Evolutionary conservation across 129 eudicot genomes (phyloP).

Genomic region (Rutidosis leptorrhynchoides): DNA sequence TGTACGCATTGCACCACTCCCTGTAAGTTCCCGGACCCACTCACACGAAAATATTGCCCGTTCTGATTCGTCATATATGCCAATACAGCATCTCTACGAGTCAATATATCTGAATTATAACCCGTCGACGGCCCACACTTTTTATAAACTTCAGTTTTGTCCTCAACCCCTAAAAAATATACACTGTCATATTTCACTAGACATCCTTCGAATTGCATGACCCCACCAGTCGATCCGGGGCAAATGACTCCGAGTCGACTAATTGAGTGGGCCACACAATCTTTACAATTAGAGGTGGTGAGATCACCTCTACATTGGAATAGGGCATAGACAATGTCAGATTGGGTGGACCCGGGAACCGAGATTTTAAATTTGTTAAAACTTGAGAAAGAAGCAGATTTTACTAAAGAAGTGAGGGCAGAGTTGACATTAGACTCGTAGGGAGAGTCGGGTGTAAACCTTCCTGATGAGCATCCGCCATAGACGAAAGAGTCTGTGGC

Average conservation of each 20-base stretch:
- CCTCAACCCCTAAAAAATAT: slow-evolving; percentile 62
- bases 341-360: slow-evolving; percentile 57
- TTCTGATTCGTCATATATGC: slow-evolving; percentile 42
- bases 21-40: slow-evolving; percentile 69
- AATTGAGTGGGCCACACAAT: slow-evolving; percentile 59
- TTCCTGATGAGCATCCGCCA: slow-evolving; percentile 64
- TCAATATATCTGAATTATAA: slow-evolving; percentile 42
- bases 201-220: slow-evolving; percentile 73
- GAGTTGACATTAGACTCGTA: slow-evolving; percentile 73
- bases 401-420: slow-evolving; percentile 62
- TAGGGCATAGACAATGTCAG: slow-evolving; percentile 64
- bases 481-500: slow-evolving; percentile 56
- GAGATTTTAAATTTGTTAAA: slow-evolving; percentile 70
- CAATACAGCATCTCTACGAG: slow-evolving; percentile 53
- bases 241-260: slow-evolving; percentile 61
- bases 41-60: slow-evolving; percentile 58
- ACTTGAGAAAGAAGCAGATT: slow-evolving; percentile 56
- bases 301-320: slow-evolving; percentile 82
- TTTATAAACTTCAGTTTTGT: slow-evolving; percentile 52
- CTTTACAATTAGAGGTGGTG: slow-evolving; percentile 40
- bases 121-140: slow-evolving; percentile 67
- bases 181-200: slow-evolving; percentile 54
- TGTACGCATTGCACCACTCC: slow-evolving; percentile 75
- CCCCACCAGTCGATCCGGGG: slow-evolving; percentile 60
- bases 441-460: slow-evolving; percentile 45